Percentiles rank a stretch among this genome's conserved stretches.
These are phyloP conservation scores for Candida nanaspora DNA, from an alignment of 805 yeast genomes.

Conservation along the genomic window DNA sequence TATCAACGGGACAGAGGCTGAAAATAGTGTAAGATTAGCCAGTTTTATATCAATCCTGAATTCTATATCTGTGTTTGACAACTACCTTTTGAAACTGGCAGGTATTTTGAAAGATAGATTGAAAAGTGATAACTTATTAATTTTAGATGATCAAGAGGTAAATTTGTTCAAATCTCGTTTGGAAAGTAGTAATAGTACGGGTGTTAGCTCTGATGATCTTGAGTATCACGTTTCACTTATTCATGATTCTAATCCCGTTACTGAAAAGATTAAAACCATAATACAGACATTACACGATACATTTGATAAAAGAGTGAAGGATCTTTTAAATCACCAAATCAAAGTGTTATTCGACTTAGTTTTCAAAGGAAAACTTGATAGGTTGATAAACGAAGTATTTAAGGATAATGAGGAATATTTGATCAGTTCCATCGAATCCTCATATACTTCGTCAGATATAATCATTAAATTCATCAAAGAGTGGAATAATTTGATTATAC, in stretches of 20 bases:
- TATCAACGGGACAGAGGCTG: constrained; percentile 31
- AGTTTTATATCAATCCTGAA: constrained; percentile 65
- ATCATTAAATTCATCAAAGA: constrained; percentile 45
- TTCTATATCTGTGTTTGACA: constrained; percentile 57
- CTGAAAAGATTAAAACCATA: constrained; percentile 15
- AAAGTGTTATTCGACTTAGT: constrained; percentile 31
- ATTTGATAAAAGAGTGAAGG: constrained; percentile 23
- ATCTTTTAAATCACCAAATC: constrained; percentile 36
- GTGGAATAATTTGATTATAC: constrained; percentile 61
- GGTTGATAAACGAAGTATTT: constrained; percentile 29
- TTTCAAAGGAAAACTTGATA: constrained; percentile 27
- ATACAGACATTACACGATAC: constrained; percentile 14
- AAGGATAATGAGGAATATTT: constrained; percentile 33
- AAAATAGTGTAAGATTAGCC: constrained; percentile 40
- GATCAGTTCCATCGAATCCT: constrained; percentile 8
- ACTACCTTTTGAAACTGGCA: constrained; percentile 48
- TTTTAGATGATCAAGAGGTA: constrained; percentile 26
- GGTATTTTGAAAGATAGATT: constrained; percentile 28
- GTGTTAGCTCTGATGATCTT: too few species aligned
- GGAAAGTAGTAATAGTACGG: constrained; percentile 12
- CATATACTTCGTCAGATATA: constrained; percentile 16
- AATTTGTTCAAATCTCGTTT: constrained; percentile 13
- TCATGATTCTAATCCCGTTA: constrained; percentile 8
- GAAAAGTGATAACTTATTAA: constrained; percentile 20
- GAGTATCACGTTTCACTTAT: constrained; percentile 11